A percentile compares a stretch with the other conserved stretches of the same genome.
These are phyloP conservation scores for Ophiocordyceps australis DNA, from an alignment of 2,329 filamentous ascomycete genomes.

Conservation along the genomic window DNA sequence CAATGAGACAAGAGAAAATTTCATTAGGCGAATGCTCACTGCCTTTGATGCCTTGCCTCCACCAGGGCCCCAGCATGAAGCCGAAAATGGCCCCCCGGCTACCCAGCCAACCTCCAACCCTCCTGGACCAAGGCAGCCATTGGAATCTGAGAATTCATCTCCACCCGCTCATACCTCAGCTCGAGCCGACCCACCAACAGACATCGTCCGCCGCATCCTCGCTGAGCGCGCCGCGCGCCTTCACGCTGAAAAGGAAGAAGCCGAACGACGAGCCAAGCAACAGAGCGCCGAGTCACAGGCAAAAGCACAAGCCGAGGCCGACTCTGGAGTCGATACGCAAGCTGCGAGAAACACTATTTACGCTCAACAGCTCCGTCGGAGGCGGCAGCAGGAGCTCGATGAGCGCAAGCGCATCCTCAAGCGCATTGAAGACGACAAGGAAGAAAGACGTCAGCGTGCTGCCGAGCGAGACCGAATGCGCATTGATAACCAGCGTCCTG, in stretches of 20 bases:
- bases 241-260: conserved; percentile 20
- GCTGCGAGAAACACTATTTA: conserved; percentile 22
- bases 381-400: conserved; percentile 44
- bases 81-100: conserved; percentile 2
- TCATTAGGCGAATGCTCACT: conserved; percentile 26
- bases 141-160: conserved; percentile 11
- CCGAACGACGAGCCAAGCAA: conserved; percentile 28
- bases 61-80: conserved; percentile 4
- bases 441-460: conserved; percentile 40
- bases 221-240: conserved; percentile 30
- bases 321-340: conserved; percentile 12
- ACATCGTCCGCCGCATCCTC: conserved; percentile 19
- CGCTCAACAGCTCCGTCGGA: conserved; percentile 38
- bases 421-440: conserved; percentile 61
- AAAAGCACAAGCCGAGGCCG: conserved; percentile 23
- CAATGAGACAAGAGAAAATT: conserved; percentile 46
- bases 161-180: too few relatives aligned
- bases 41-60: conserved; percentile 12
- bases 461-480: conserved; percentile 27
- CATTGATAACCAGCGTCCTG: conserved; percentile 9
- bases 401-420: conserved; percentile 56
- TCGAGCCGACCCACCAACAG: too few relatives aligned
- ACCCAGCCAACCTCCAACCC: conserved; percentile 1
- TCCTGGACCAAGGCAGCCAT: conserved; percentile 4
- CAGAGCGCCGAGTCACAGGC: conserved; percentile 26